A percentile compares a stretch with the other conserved stretches of the same genome.
phyloP scores from a whole-genome alignment of 441 rosid species.

The Bocquillonia castaneifolia region DNA sequence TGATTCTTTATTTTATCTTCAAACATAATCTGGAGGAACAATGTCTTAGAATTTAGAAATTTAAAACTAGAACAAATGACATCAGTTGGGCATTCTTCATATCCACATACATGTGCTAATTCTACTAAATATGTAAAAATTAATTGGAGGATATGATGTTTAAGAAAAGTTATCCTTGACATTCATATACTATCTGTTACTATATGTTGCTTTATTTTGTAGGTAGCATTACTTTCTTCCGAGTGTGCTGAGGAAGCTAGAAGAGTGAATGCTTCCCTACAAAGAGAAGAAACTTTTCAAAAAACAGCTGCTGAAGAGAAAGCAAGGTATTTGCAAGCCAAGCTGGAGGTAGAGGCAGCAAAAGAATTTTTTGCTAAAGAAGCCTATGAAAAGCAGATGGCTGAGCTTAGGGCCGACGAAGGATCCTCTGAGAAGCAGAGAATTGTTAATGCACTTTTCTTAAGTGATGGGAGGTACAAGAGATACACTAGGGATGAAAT shows the following conservation, averaged over 20 bases:
- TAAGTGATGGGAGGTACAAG: conserved; percentile 59
- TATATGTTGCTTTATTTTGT: conserved; percentile 24
- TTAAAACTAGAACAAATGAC: neutral
- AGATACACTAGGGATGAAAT: conserved; percentile 59
- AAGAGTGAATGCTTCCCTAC: conserved; percentile 56
- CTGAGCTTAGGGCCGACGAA: conserved; percentile 56
- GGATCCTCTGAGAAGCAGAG: conserved; percentile 65
- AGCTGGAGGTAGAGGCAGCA: conserved; percentile 64
- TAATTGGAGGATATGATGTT: neutral
- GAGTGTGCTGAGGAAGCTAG: conserved; percentile 61
- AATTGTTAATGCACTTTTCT: conserved; percentile 54
- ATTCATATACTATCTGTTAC: conserved; percentile 1
- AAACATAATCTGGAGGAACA: neutral
- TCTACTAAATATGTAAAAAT: neutral
- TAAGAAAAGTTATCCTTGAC: neutral
- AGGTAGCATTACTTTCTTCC: conserved; percentile 66
- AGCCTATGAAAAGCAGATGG: conserved; percentile 57
- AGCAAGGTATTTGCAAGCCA: conserved; percentile 53
- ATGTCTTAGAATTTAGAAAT: conserved; percentile 6
- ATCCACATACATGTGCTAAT: neutral
- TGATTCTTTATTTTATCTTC: neutral
- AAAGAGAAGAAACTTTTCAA: conserved; percentile 60
- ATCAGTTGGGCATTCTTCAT: neutral
- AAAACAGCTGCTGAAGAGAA: conserved; percentile 70
- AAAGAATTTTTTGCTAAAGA: conserved; percentile 58